Evolutionary conservation across 495 filamentous ascomycete genomes (phyloP), one percentile per base, ranked within the genome.

Genomic region (Hypoxylon rickii): DNA sequence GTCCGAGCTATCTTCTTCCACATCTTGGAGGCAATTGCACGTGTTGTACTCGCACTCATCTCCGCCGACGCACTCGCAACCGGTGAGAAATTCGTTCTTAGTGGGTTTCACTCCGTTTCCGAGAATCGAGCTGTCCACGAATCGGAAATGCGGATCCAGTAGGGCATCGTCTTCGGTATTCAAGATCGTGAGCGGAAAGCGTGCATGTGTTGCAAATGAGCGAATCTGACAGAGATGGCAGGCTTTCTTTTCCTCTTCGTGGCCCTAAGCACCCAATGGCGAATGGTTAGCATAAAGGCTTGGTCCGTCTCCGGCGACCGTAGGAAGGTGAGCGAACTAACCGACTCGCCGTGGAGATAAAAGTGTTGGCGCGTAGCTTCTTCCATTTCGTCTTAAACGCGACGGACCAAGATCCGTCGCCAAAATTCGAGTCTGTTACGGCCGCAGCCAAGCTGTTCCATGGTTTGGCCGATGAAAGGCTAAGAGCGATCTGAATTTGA

Each of bases 151-250:
- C 0, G 73, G 69, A 12, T 80, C 74, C 31, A 76, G 70, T 32
- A 63, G 67, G 16, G 63, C 65, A n/a, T 76, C 64, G 38, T 75
- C 77, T 19, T 68, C 63, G 0, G 64, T 66, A 52, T 85, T 84
- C 31, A 76, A 62, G 20, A 84, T 71, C 1, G 74, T 73, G 21
- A 84, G 73, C 0, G 77, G 78, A 17, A 64, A 65, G 0, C 39
- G 46, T 1, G 58, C 11, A 43, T 75, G 76, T 0, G 67, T 76
- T 7, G 69, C 55, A 44, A 79, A 81, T 0, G 68, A 67, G 7
- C 72, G 73, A 47, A 83, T 70, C 61, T 83, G 80, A 55, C 80
- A 83, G 45, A 61, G 77, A 55, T 81, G 78, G 42, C 80, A 83
- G 0, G 57, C 47, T 2, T 19, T 21, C 44, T 61, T 68, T 15